Percentiles rank a stretch among this genome's conserved stretches.
These are phyloP conservation scores for Madurella fahalii DNA, from an alignment of 2,329 filamentous ascomycete species.

Conservation along the genomic window DNA sequence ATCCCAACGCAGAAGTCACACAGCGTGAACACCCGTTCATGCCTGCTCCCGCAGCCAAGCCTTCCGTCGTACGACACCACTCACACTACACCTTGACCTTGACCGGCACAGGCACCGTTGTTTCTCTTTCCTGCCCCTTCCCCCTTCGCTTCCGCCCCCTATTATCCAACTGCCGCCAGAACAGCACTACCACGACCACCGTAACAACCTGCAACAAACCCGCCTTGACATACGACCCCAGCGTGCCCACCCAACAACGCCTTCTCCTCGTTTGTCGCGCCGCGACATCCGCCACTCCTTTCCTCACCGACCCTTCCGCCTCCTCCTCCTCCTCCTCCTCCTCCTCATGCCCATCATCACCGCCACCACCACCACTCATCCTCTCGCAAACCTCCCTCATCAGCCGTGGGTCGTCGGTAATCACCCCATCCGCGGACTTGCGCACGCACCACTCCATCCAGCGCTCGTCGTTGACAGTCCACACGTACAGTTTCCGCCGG, in stretches of 20 bases:
- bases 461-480: conserved; percentile 79
- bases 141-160: conserved; percentile 3
- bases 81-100: background rate
- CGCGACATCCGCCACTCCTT: background rate
- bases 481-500: conserved; percentile 63
- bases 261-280: background rate
- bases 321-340: conserved; percentile 1
- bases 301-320: background rate
- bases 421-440: conserved; percentile 67
- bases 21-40: background rate
- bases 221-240: conserved; percentile 17
- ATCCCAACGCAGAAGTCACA: no score
- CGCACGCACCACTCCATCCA: conserved; percentile 80
- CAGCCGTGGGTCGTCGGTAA: conserved; percentile 75
- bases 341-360: conserved; percentile 1
- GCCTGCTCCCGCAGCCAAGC: background rate
- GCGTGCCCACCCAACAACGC: background rate
- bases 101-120: background rate
- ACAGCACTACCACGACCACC: conserved; percentile 9
- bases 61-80: background rate
- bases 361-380: conserved; percentile 6
- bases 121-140: background rate
- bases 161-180: conserved; percentile 14
- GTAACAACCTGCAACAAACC: conserved; percentile 17
- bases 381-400: conserved; percentile 58